Percentiles rank a stretch among this genome's conserved stretches.
These are phyloP conservation scores for Neoboletus magnificus DNA, from an alignment of 768 basidiomycete genomes.

Conservation along the genomic window DNA sequence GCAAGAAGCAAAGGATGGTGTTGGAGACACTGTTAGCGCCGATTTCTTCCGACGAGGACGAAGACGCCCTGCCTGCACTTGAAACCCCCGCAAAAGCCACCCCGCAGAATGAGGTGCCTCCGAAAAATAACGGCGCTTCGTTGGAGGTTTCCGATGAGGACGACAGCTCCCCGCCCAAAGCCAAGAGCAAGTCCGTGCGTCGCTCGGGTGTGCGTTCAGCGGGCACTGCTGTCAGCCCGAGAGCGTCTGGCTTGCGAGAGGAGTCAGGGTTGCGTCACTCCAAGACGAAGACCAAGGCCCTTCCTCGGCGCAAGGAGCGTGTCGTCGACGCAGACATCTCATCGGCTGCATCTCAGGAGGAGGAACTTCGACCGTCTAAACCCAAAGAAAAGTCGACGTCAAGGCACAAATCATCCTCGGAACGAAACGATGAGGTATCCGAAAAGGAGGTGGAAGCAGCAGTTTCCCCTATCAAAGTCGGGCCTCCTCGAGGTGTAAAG, in stretches of 20 bases:
- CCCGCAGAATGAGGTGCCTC: background rate
- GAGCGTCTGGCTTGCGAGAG: background rate
- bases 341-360: background rate
- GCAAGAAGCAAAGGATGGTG: slow-evolving; percentile 19
- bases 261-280: background rate
- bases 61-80: background rate
- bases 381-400: background rate
- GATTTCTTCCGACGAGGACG: slow-evolving; percentile 12
- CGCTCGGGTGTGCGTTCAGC: background rate
- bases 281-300: background rate
- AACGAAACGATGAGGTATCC: background rate
- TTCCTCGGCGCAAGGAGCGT: background rate
- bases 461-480: slow-evolving; percentile 14
- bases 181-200: background rate
- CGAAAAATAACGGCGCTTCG: background rate
- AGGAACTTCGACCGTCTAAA: background rate
- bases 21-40: slow-evolving; percentile 9
- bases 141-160: slow-evolving; percentile 5
- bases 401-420: background rate
- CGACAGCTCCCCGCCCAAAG: background rate
- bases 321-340: background rate
- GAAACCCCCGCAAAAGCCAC: background rate
- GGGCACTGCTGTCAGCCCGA: background rate
- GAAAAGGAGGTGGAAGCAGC: slow-evolving; percentile 3
- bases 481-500: slow-evolving; percentile 26